Evolutionary conservation across 148 eudicot genomes (phyloP).

Genomic region (Rhododendron ovatum): DNA sequence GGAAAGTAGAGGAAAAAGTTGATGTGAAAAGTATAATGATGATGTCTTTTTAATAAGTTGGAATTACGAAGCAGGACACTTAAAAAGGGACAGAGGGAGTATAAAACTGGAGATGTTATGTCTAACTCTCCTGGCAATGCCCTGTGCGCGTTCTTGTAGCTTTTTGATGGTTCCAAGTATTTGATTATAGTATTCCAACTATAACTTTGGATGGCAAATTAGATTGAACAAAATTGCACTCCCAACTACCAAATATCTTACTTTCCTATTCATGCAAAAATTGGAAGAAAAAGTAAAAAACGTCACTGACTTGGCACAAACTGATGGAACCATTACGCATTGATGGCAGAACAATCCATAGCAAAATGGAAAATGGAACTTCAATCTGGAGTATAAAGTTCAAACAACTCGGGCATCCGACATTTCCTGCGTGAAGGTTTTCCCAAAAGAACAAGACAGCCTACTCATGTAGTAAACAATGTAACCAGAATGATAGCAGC

Average conservation of each 20-base stretch:
- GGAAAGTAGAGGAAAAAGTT: too few species aligned
- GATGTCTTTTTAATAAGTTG: too few species aligned
- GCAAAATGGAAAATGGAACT: not conserved
- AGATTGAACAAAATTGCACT: not conserved
- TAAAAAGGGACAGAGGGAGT: too few species aligned
- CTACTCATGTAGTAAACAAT: not conserved
- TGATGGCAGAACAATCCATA: not conserved
- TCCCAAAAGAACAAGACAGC: not conserved
- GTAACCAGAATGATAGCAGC: not conserved
- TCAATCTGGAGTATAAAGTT: not conserved
- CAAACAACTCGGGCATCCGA: not conserved
- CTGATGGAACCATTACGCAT: not conserved
- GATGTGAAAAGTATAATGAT: too few species aligned
- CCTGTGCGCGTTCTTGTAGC: not conserved
- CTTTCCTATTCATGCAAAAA: not conserved
- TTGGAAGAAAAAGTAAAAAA: not conserved
- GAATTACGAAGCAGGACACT: too few species aligned
- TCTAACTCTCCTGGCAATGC: too few species aligned
- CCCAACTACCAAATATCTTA: not conserved
- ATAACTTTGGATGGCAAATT: not conserved
- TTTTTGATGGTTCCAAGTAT: not conserved
- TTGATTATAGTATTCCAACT: not conserved
- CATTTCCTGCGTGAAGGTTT: not conserved
- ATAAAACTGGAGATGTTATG: not conserved
- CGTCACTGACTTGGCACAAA: not conserved